phyloP scores from a whole-genome alignment of 306 rosid genomes.

The Bauhinia variegata region DNA sequence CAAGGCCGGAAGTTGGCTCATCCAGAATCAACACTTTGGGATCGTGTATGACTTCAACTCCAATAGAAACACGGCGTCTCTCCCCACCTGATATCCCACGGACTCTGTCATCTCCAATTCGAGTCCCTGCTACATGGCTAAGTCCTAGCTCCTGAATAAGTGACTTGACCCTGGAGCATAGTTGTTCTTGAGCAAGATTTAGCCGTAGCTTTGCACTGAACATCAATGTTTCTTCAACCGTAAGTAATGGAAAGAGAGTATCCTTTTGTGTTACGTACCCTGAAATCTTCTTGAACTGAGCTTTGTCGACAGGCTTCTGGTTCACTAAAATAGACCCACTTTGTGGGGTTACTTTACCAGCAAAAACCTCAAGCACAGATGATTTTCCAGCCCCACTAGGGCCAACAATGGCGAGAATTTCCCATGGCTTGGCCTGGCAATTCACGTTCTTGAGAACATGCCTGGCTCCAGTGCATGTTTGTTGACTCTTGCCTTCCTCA shows the following conservation, averaged over 20 bases:
- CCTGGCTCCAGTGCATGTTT: conserved; percentile 43
- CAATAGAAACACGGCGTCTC: conserved; percentile 86
- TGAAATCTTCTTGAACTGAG: conserved; percentile 72
- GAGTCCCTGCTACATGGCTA: conserved; percentile 61
- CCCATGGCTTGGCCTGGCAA: conserved; percentile 72
- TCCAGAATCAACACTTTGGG: conserved; percentile 84
- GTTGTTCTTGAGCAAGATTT: conserved; percentile 50
- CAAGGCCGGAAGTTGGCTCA: conserved; percentile 97
- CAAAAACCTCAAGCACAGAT: conserved; percentile 79
- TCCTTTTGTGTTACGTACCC: conserved; percentile 93
- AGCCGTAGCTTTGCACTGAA: conserved; percentile 75
- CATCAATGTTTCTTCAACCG: conserved; percentile 87
- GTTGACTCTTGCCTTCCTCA: conserved; percentile 38
- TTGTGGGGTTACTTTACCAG: conserved; percentile 68
- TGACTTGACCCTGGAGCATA: conserved; percentile 62
- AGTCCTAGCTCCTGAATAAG: conserved; percentile 79
- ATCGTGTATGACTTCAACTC: conserved; percentile 91
- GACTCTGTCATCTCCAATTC: conserved; percentile 79
- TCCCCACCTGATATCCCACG: conserved; percentile 96
- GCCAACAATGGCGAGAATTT: conserved; percentile 89
- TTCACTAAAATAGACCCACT: conserved; percentile 68
- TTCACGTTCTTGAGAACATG: conserved; percentile 66
- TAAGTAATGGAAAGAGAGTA: conserved; percentile 73
- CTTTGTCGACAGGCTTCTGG: conserved; percentile 57
- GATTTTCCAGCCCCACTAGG: conserved; percentile 98